A percentile compares a stretch with the other conserved stretches of the same genome.
Conservation (phyloP, 345 rosid species). For the Laguncularia racemosa region DNA sequence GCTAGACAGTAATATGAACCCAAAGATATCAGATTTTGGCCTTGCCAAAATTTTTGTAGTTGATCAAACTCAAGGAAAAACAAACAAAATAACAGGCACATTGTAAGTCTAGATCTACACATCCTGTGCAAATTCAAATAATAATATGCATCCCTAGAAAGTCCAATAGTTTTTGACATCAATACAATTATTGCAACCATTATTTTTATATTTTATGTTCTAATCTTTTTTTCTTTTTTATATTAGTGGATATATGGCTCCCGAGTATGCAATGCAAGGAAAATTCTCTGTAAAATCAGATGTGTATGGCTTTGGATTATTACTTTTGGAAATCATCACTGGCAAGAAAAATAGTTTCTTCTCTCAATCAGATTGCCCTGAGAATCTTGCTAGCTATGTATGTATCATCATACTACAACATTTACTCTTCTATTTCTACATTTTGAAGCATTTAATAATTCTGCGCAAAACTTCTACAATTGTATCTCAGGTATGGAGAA, state of each 20-base stretch:
- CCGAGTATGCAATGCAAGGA: constrained; percentile 24
- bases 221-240: no score
- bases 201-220: no score
- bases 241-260: constrained; percentile 42
- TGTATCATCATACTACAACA: background rate
- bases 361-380: background rate
- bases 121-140: no score
- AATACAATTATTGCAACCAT: no score
- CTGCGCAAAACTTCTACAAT: background rate
- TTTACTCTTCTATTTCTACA: background rate
- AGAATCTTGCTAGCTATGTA: constrained; percentile 3
- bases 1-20: constrained; percentile 16
- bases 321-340: constrained; percentile 23
- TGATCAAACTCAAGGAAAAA: constrained; percentile 9
- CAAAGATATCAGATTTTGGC: constrained; percentile 28
- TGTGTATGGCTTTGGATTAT: constrained; percentile 25
- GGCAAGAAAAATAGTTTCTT: constrained; percentile 26
- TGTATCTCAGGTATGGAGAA: constrained; percentile 18
- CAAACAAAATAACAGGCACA: constrained; percentile 13
- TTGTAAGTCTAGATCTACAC: constrained; percentile 8
- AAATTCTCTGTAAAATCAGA: constrained; percentile 29
- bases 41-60: constrained; percentile 8
- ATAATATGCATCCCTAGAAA: no score
- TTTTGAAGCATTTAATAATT: background rate
- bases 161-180: no score